These are phyloP conservation scores for Karstenula rhodostoma DNA, from an alignment of 2,329 filamentous ascomycete genomes.

Conservation along the genomic window DNA sequence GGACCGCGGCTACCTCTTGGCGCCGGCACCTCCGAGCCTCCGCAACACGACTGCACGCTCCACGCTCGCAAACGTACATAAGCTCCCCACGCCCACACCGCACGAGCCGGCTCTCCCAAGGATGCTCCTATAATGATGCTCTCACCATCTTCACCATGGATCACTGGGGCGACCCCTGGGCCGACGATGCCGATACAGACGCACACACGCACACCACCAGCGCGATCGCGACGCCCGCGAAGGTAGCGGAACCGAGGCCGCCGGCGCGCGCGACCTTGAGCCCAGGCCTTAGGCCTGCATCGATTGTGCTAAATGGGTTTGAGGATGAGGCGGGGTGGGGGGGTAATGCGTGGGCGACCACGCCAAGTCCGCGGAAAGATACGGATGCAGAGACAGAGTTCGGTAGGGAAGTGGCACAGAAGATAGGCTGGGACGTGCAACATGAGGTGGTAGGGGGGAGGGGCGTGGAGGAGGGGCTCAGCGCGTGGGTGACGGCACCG, in stretches of 20 bases:
- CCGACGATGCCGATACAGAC: conserved; percentile 40
- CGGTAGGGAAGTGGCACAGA: not conserved
- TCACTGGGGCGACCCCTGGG: conserved; percentile 54
- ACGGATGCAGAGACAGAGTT: conserved; percentile 8
- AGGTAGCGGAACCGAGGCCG: conserved; percentile 26
- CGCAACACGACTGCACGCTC: not conserved
- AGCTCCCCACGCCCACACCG: not conserved
- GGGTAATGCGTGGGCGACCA: conserved; percentile 36
- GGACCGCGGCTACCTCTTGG: conserved; percentile 6
- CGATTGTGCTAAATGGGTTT: conserved; percentile 38
- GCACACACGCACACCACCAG: conserved; percentile 26
- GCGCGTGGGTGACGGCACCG: conserved; percentile 37
- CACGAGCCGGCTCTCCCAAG: conserved; percentile 17
- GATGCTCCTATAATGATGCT: conserved; percentile 47
- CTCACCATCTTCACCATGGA: conserved; percentile 46
- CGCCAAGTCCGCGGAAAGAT: conserved; percentile 20
- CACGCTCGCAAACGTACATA: not conserved
- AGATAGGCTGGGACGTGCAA: conserved; percentile 1
- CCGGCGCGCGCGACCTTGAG: conserved; percentile 22
- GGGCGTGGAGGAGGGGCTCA: conserved; percentile 38
- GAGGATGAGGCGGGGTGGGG: conserved; percentile 50
- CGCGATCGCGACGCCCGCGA: conserved; percentile 23
- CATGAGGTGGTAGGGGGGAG: not conserved
- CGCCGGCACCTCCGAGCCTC: not conserved
- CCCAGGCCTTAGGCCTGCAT: conserved; percentile 21